Evolutionary conservation across 169 alveolate genomes (phyloP).

Genomic region (Cryptosporidium ryanae): DNA sequence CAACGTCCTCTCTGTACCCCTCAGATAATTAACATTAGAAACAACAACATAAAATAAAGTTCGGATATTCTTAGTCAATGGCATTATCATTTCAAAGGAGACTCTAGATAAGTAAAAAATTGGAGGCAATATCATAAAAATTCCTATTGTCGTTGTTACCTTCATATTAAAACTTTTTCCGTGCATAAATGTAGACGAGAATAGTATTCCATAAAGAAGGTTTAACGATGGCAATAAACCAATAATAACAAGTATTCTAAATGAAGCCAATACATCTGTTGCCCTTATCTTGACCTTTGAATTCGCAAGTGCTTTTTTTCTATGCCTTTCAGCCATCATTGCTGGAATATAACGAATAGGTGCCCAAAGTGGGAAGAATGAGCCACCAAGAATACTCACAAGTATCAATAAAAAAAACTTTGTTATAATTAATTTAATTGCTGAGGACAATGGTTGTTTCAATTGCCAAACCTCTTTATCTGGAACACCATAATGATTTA

Average conservation of each 20-base stretch:
- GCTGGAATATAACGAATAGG: constrained; percentile 87
- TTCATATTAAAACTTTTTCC: constrained; percentile 33
- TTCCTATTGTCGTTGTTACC: constrained; percentile 2
- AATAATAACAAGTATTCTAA: constrained; percentile 87
- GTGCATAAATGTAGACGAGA: constrained; percentile 77
- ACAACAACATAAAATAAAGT: constrained; percentile 81
- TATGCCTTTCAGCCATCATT: constrained; percentile 87
- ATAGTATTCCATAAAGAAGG: constrained; percentile 83
- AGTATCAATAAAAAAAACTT: constrained; percentile 56
- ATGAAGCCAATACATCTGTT: constrained; percentile 90
- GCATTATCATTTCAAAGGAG: constrained; percentile 70
- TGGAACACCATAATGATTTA: constrained; percentile 82
- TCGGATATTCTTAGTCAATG: constrained; percentile 81
- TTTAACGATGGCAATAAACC: constrained; percentile 88
- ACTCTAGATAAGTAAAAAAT: constrained; percentile 50
- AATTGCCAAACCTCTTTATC: constrained; percentile 91
- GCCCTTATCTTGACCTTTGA: constrained; percentile 88
- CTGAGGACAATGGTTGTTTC: constrained; percentile 83
- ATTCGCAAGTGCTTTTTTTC: constrained; percentile 84
- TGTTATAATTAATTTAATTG: constrained; percentile 19
- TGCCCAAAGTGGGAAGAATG: constrained; percentile 89
- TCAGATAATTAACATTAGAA: constrained; percentile 87
- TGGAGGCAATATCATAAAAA: constrained; percentile 36
- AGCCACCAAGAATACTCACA: constrained; percentile 80
- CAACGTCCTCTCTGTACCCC: constrained; percentile 88